Conservation (phyloP, 805 yeast species). For the Candida broadrunensis region DNA sequence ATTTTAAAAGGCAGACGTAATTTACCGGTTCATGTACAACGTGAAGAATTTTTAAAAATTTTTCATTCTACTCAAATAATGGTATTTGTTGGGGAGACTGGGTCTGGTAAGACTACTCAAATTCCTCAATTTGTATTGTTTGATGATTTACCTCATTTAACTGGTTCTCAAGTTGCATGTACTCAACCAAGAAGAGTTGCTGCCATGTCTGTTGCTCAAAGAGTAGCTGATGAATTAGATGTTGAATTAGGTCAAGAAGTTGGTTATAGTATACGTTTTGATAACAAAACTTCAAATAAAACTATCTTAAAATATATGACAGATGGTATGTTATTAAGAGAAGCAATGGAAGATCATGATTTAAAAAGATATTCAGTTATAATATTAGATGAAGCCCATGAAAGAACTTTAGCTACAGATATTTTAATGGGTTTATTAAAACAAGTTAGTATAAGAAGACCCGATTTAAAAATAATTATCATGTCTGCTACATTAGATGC, state of each 20-base stretch:
- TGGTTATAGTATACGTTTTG: conserved; percentile 93
- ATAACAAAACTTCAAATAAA: conserved; percentile 75
- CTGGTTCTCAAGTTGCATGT: conserved; percentile 87
- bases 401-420: conserved; percentile 94
- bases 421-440: conserved; percentile 92
- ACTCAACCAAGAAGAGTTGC: conserved; percentile 98
- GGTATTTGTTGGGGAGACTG: conserved; percentile 99
- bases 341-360: conserved; percentile 95
- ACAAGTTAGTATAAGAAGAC: conserved; percentile 73
- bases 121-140: conserved; percentile 93
- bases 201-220: conserved; percentile 96
- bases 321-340: conserved; percentile 96
- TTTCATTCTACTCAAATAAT: conserved; percentile 88
- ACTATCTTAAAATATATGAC: conserved; percentile 95
- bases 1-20: conserved; percentile 79
- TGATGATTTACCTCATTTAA: conserved; percentile 89
- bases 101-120: conserved; percentile 98
- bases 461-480: conserved; percentile 85
- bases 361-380: conserved; percentile 80
- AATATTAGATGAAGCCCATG: conserved; percentile 96
- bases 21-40: conserved; percentile 90
- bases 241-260: conserved; percentile 90
- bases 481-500: conserved; percentile 99
- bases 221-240: conserved; percentile 98
- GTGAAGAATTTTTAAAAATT: conserved; percentile 80